A percentile compares a stretch with the other conserved stretches of the same genome.
Conservation (phyloP, 73 alveolate genomes). For the Durusdinium trenchii region DNA sequence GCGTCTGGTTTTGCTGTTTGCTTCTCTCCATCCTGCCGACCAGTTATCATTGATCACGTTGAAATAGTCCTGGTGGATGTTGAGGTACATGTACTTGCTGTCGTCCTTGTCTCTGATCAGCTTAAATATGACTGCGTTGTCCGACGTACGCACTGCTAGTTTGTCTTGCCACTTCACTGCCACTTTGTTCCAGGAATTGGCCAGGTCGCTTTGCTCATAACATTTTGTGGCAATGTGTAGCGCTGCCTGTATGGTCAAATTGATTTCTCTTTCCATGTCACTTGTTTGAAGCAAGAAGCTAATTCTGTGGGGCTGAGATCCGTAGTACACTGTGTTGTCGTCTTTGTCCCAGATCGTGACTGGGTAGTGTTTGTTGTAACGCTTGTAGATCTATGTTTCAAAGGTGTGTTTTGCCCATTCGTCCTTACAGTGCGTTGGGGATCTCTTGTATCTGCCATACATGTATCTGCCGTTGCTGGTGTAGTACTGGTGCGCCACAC, state of each 20-base stretch:
- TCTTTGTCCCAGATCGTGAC: constrained; percentile 13
- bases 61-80: constrained; percentile 17
- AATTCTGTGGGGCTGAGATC: neutral
- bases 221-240: neutral
- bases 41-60: constrained; percentile 6
- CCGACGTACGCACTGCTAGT: neutral
- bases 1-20: neutral
- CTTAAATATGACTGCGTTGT: constrained; percentile 22
- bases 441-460: neutral
- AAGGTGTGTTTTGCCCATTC: neutral
- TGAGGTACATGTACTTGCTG: neutral
- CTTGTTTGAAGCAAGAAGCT: neutral
- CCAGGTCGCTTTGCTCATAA: neutral
- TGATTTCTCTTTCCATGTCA: constrained; percentile 42
- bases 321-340: neutral
- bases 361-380: constrained; percentile 19
- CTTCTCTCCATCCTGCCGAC: neutral
- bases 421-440: neutral
- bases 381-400: neutral
- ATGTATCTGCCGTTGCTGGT: constrained; percentile 28
- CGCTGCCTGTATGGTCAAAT: constrained; percentile 12
- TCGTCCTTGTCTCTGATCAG: neutral
- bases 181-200: constrained; percentile 31
- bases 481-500: neutral
- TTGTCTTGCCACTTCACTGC: constrained; percentile 56